Conservation (phyloP, 208 protist genomes). For the Wallacemonas sp. region DNA sequence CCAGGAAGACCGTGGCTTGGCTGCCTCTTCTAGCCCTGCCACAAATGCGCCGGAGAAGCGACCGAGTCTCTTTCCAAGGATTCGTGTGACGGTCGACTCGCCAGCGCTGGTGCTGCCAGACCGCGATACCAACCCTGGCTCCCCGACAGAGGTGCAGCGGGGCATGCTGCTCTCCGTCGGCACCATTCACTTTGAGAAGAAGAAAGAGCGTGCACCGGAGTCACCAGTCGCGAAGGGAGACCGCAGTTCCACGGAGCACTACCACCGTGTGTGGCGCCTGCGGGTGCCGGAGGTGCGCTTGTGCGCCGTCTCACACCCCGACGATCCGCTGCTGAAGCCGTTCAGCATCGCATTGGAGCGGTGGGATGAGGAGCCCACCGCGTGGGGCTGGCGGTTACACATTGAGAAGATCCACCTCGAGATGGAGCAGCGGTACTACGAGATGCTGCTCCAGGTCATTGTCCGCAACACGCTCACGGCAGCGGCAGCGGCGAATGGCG, state of each 20-base stretch:
- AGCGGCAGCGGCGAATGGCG: neutral
- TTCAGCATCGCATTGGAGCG: constrained; percentile 13
- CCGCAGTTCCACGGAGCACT: neutral
- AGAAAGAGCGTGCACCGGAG: neutral
- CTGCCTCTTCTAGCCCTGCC: neutral
- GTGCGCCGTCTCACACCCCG: constrained; percentile 14
- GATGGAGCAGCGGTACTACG: constrained; percentile 43
- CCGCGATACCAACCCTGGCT: constrained; percentile 17
- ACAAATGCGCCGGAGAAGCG: neutral
- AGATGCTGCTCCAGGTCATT: constrained; percentile 41
- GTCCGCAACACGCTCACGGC: constrained; percentile 28
- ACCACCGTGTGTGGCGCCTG: constrained; percentile 19
- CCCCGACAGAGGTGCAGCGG: constrained; percentile 16
- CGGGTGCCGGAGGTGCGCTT: constrained; percentile 15
- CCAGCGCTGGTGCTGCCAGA: constrained; percentile 36
- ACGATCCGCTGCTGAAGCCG: constrained; percentile 17
- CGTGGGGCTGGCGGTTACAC: constrained; percentile 16
- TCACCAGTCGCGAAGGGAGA: neutral
- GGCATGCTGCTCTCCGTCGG: constrained; percentile 34
- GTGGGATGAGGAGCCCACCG: constrained; percentile 1
- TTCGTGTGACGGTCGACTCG: constrained; percentile 18
- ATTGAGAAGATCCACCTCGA: constrained; percentile 31
- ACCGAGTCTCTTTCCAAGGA: neutral
- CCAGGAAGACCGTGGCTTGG: constrained; percentile 27
- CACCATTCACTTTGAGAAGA: constrained; percentile 17